These are phyloP conservation scores for Penicillium freii DNA, from an alignment of 2,329 filamentous ascomycete genomes.

Conservation along the genomic window DNA sequence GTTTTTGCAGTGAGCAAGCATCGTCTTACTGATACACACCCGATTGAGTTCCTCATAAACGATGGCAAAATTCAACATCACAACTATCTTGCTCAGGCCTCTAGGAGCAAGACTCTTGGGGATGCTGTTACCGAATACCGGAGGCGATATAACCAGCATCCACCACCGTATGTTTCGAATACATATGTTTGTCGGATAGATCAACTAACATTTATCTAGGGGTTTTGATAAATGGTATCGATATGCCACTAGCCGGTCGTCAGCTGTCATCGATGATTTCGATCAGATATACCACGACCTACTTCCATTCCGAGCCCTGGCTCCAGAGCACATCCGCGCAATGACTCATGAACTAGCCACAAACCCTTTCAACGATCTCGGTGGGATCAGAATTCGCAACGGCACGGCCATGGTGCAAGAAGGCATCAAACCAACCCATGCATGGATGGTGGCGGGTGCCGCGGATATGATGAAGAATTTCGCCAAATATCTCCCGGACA, in stretches of 20 bases:
- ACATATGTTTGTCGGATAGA: neutral
- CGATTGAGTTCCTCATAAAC: conserved; percentile 56
- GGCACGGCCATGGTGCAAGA: conserved; percentile 52
- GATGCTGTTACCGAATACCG: conserved; percentile 54
- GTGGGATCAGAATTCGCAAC: conserved; percentile 56
- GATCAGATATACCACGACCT: conserved; percentile 59
- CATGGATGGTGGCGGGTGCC: conserved; percentile 58
- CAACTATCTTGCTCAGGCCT: conserved; percentile 50
- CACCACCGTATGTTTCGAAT: conserved; percentile 49
- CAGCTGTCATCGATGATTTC: conserved; percentile 58
- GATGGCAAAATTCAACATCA: conserved; percentile 50
- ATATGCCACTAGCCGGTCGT: conserved; percentile 53
- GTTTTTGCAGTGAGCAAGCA: conserved; percentile 43
- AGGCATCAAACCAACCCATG: conserved; percentile 55
- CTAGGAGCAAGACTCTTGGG: conserved; percentile 47
- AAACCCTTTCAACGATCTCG: conserved; percentile 55
- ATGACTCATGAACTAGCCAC: conserved; percentile 54
- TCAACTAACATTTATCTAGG: conserved; percentile 22
- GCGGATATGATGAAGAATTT: conserved; percentile 56
- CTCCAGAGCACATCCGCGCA: conserved; percentile 51
- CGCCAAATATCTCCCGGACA: conserved; percentile 56
- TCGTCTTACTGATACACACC: conserved; percentile 47
- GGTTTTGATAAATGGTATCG: conserved; percentile 61
- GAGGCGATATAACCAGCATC: conserved; percentile 52
- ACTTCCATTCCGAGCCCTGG: conserved; percentile 54